Evolutionary conservation across 352 stramenopile species (phyloP).

Genomic region (Globisporangium carolinianum): DNA sequence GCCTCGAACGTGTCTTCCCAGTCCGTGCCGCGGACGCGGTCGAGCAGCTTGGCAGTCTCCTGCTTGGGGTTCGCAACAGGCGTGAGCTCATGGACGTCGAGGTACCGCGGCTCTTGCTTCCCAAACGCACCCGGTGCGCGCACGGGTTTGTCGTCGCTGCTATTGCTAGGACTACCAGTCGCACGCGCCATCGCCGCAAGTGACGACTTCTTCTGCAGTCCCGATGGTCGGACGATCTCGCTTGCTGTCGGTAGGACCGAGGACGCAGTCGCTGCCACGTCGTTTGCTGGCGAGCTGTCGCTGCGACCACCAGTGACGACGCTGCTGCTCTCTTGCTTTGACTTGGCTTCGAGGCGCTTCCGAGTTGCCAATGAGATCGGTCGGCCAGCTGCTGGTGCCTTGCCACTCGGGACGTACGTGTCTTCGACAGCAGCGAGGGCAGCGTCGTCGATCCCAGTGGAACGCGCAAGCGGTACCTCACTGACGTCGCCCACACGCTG

Average conservation of each 20-base stretch:
- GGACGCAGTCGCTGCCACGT: background rate
- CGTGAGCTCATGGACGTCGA: slow-evolving; percentile 52
- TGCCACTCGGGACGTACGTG: slow-evolving; percentile 2
- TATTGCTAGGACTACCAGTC: background rate
- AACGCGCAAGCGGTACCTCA: background rate
- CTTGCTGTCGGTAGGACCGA: no score
- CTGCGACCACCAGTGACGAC: background rate
- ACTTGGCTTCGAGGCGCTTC: slow-evolving; percentile 62
- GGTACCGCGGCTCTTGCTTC: slow-evolving; percentile 61
- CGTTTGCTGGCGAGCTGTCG: background rate
- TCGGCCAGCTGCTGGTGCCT: background rate
- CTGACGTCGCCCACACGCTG: background rate
- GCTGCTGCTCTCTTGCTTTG: slow-evolving; percentile 26
- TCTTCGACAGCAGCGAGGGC: slow-evolving; percentile 4
- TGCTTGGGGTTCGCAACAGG: slow-evolving; percentile 55
- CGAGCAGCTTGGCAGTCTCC: slow-evolving; percentile 29
- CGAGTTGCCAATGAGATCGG: slow-evolving; percentile 37
- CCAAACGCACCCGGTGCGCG: slow-evolving; percentile 12
- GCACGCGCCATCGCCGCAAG: slow-evolving; percentile 1
- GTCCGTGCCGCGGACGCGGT: slow-evolving; percentile 29
- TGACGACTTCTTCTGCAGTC: slow-evolving; percentile 1
- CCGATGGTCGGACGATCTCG: background rate
- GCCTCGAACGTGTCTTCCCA: slow-evolving; percentile 67
- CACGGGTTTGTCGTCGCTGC: background rate
- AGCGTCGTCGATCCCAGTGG: background rate